phyloP scores from a whole-genome alignment of 257 asterid genomes.

The Solanum pennellii region DNA sequence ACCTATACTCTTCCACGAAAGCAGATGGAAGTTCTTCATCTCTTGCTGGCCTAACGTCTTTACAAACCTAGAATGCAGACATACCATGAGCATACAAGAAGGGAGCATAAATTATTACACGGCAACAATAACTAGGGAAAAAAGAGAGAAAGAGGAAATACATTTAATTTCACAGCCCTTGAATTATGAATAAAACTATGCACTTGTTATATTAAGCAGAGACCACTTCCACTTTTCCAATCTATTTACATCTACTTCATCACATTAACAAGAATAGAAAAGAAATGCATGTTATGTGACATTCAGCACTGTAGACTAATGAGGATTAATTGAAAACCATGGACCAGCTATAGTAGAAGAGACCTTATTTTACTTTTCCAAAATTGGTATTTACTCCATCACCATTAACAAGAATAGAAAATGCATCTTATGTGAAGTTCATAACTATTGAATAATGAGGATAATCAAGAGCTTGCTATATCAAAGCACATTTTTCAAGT shows the following conservation, averaged over 20 bases:
- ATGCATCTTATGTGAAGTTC: neutral
- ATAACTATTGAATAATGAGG: neutral
- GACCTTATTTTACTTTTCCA: neutral
- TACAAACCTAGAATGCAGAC: conserved; percentile 50
- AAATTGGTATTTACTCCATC: neutral
- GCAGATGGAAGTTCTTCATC: conserved; percentile 93
- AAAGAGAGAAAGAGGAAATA: neutral
- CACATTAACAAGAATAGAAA: neutral
- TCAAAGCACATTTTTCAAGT: neutral
- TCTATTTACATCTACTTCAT: neutral
- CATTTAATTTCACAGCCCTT: neutral
- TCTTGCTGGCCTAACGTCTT: conserved; percentile 59
- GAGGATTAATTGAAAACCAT: neutral
- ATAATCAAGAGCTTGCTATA: neutral
- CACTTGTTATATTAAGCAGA: neutral
- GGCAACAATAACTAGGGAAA: neutral
- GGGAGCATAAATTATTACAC: neutral
- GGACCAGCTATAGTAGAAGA: neutral
- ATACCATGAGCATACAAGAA: neutral
- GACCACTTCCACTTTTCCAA: neutral
- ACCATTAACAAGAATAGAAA: neutral
- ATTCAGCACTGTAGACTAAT: neutral
- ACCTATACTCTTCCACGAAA: conserved; percentile 86
- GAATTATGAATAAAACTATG: neutral
- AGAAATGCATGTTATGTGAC: neutral